These are phyloP conservation scores for Lentinula novae-zelandiae DNA, from an alignment of 1,284 basidiomycete species.

Conservation along the genomic window DNA sequence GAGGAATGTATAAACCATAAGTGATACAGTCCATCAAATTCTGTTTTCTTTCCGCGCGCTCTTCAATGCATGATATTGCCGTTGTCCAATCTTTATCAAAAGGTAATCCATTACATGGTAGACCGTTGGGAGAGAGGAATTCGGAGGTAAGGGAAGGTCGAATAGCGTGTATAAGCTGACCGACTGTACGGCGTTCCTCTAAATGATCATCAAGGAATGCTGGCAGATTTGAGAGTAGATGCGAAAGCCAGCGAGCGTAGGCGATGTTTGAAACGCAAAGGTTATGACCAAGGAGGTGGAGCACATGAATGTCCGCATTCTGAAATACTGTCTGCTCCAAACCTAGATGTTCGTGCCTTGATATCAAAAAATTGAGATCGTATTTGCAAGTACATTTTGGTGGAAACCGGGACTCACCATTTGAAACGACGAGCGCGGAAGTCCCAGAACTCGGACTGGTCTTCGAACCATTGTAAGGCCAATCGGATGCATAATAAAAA, in stretches of 20 bases:
- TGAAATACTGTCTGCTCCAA: background rate
- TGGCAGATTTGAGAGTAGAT: background rate
- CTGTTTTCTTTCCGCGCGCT: background rate
- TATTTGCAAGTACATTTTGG: background rate
- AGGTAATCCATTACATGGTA: background rate
- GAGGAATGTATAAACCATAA: background rate
- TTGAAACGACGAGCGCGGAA: background rate
- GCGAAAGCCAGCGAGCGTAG: background rate
- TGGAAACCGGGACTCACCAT: background rate
- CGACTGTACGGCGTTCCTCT: background rate
- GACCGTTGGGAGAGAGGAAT: background rate
- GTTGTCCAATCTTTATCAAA: background rate
- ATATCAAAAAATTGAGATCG: no score
- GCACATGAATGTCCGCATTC: background rate
- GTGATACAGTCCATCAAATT: background rate
- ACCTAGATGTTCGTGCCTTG: background rate
- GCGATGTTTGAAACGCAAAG: background rate
- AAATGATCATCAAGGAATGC: background rate
- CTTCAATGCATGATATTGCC: background rate
- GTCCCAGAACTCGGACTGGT: background rate
- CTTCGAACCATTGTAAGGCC: background rate
- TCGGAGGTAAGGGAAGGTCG: background rate
- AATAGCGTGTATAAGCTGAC: background rate
- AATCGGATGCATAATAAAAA: background rate
- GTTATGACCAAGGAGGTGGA: conserved; percentile 1